Percentiles rank a stretch among this genome's conserved stretches.
Conservation (phyloP, 192 early-diverging fungal genomes). For the Entomortierella beljakovae region DNA sequence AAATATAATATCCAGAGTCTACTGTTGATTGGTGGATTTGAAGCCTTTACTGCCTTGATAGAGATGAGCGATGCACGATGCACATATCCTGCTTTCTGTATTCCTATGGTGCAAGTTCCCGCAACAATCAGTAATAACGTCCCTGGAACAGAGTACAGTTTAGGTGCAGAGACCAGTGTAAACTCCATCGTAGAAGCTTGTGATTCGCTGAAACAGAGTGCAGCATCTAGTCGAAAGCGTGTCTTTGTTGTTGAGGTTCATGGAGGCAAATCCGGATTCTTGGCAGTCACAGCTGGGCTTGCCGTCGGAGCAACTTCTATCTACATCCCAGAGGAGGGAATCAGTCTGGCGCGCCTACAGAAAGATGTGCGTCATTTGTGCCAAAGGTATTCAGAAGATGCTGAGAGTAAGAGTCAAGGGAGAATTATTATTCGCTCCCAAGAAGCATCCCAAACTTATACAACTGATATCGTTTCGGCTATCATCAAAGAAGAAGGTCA, state of each 20-base stretch:
- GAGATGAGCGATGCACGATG: slow-evolving; percentile 76
- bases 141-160: slow-evolving; percentile 94
- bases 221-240: slow-evolving; percentile 87
- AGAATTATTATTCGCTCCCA: slow-evolving; percentile 87
- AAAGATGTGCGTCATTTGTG: slow-evolving; percentile 86
- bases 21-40: slow-evolving; percentile 96
- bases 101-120: slow-evolving; percentile 93
- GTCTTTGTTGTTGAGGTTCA: slow-evolving; percentile 98
- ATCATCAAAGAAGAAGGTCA: slow-evolving; percentile 91
- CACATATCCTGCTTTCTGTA: slow-evolving; percentile 92
- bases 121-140: slow-evolving; percentile 99
- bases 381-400: slow-evolving; percentile 82
- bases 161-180: slow-evolving; percentile 95
- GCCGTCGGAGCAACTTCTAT: slow-evolving; percentile 88
- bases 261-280: slow-evolving; percentile 94
- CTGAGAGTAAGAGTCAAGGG: slow-evolving; percentile 78
- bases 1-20: slow-evolving; percentile 91
- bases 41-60: slow-evolving; percentile 87
- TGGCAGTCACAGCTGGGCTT: slow-evolving; percentile 89
- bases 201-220: slow-evolving; percentile 94
- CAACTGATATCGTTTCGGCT: slow-evolving; percentile 86
- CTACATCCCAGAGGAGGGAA: slow-evolving; percentile 95
- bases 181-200: slow-evolving; percentile 93
- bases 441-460: slow-evolving; percentile 82
- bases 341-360: slow-evolving; percentile 83